Conservation (phyloP, 257 asterid species). For the Avicennia marina region DNA sequence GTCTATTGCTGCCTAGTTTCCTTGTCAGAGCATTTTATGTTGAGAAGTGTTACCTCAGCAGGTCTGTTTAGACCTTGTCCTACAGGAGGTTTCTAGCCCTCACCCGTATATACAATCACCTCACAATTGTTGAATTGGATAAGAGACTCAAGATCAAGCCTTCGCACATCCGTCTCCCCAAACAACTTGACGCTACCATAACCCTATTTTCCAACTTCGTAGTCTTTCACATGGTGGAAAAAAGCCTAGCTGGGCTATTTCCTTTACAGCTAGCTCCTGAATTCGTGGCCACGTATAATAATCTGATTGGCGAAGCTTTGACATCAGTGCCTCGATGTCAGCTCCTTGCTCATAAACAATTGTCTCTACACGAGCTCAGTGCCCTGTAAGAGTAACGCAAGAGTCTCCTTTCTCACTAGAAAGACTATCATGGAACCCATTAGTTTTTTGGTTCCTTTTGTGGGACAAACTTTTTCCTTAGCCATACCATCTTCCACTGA, state of each 20-base stretch:
- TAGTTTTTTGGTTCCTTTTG: constrained; percentile 49
- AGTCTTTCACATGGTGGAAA: constrained; percentile 68
- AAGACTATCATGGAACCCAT: constrained; percentile 40
- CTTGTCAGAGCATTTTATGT: constrained; percentile 61
- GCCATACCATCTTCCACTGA: constrained; percentile 32
- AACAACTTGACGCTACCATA: constrained; percentile 79
- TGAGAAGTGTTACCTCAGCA: constrained; percentile 81
- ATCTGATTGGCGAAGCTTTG: constrained; percentile 86
- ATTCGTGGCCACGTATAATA: constrained; percentile 83
- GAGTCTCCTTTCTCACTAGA: constrained; percentile 50
- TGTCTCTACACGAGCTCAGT: constrained; percentile 96
- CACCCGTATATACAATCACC: constrained; percentile 63
- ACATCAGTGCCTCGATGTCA: constrained; percentile 89
- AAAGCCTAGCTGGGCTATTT: constrained; percentile 63
- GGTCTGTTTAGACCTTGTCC: constrained; percentile 84
- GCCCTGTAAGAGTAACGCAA: constrained; percentile 68
- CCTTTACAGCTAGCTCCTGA: constrained; percentile 90
- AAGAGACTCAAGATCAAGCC: constrained; percentile 71
- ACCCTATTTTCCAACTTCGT: constrained; percentile 64
- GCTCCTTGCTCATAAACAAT: constrained; percentile 92
- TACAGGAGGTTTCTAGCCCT: constrained; percentile 67
- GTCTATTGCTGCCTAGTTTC: constrained; percentile 45
- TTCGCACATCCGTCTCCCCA: constrained; percentile 76
- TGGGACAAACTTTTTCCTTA: constrained; percentile 36
- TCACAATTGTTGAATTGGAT: constrained; percentile 59